Conservation (phyloP, 176 grass and related monocot genomes). For the Guadua angustifolia region DNA sequence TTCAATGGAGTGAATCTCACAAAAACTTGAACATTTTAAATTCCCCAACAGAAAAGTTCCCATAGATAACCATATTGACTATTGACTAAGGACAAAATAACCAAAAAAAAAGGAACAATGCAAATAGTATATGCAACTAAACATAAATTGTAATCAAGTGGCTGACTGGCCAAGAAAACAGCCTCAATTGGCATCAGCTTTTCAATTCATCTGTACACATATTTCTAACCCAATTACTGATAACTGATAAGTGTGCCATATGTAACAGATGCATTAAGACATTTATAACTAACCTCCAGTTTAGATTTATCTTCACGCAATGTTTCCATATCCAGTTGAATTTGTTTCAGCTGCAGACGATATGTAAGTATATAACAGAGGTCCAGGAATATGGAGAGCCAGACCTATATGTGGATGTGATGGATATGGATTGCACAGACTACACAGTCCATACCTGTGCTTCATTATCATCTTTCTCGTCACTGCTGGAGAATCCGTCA, state of each 20-base stretch:
- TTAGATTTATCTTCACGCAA: slow-evolving; percentile 73
- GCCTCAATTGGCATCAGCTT: background rate
- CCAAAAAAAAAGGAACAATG: background rate
- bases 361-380: slow-evolving; percentile 36
- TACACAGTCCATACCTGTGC: slow-evolving; percentile 48
- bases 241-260: background rate
- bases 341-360: slow-evolving; percentile 62
- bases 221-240: slow-evolving; percentile 9
- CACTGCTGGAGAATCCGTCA: slow-evolving; percentile 40
- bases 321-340: slow-evolving; percentile 65
- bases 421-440: slow-evolving; percentile 24
- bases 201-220: slow-evolving; percentile 7
- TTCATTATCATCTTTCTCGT: slow-evolving; percentile 68
- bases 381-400: background rate
- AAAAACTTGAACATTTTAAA: slow-evolving; percentile 14
- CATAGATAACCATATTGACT: slow-evolving; percentile 6
- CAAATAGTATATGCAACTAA: slow-evolving; percentile 29
- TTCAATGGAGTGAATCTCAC: slow-evolving; percentile 15
- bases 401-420: slow-evolving; percentile 15
- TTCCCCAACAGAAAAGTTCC: slow-evolving; percentile 13
- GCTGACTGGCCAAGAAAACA: background rate
- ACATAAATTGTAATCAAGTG: slow-evolving; percentile 1
- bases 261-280: background rate
- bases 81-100: slow-evolving; percentile 17
- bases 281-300: slow-evolving; percentile 60